These are phyloP conservation scores for Leavenworthia alabamica DNA, from an alignment of 345 rosid genomes.

Conservation along the genomic window DNA sequence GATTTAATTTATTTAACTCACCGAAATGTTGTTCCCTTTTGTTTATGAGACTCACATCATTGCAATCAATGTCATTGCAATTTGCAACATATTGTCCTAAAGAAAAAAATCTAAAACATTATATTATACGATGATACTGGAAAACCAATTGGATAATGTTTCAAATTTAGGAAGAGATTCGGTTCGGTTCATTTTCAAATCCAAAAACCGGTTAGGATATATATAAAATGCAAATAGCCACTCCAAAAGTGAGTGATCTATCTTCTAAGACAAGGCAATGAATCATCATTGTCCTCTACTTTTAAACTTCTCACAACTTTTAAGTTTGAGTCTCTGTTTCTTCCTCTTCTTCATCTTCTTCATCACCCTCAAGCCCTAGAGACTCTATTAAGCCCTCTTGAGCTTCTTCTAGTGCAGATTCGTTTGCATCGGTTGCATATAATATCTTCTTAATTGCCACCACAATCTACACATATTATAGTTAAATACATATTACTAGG, in stretches of 20 bases:
- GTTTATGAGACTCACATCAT: neutral
- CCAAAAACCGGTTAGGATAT: conserved; percentile 14
- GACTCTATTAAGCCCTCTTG: conserved; percentile 50
- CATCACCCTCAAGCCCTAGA: conserved; percentile 32
- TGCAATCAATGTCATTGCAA: neutral
- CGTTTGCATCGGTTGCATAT: conserved; percentile 75
- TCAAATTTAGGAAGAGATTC: neutral
- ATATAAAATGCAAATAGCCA: conserved; percentile 1
- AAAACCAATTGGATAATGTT: neutral
- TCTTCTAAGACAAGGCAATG: conserved; percentile 25
- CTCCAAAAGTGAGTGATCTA: conserved; percentile 7
- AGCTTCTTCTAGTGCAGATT: conserved; percentile 78
- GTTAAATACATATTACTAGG: conserved; percentile 6
- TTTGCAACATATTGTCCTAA: too few relatives aligned
- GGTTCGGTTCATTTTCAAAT: conserved; percentile 1
- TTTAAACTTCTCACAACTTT: conserved; percentile 12
- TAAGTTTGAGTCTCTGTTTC: conserved; percentile 4
- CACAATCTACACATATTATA: conserved; percentile 47
- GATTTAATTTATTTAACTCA: neutral
- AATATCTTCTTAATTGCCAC: conserved; percentile 78
- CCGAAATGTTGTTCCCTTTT: neutral
- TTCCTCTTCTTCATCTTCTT: conserved; percentile 19
- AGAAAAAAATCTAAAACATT: too few relatives aligned
- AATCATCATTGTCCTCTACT: conserved; percentile 4
- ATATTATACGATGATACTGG: neutral